Percentiles rank a stretch among this genome's conserved stretches.
Conservation (phyloP, 2,329 filamentous ascomycete genomes). For the Exophiala bonariae region DNA sequence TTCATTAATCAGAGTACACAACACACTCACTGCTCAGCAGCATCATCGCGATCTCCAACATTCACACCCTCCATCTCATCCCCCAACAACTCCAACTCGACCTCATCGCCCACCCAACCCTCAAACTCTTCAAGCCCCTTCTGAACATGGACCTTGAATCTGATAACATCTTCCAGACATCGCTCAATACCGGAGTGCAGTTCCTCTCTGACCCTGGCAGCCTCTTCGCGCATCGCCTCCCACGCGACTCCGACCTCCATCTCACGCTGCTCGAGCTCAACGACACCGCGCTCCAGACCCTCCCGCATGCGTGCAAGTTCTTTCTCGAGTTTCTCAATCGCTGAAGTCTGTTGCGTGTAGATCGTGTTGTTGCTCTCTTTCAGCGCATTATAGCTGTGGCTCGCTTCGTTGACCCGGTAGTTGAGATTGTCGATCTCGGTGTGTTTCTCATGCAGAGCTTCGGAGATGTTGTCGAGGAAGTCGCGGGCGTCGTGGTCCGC, state of each 20-base stretch:
- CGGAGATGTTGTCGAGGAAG: conserved; percentile 88
- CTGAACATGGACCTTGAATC: conserved; percentile 97
- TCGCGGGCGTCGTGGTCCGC: conserved; percentile 94
- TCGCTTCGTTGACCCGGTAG: conserved; percentile 81
- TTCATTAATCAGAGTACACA: no score
- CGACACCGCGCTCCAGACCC: conserved; percentile 30
- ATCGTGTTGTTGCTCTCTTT: conserved; percentile 85
- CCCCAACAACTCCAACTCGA: conserved; percentile 78
- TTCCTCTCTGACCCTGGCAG: conserved; percentile 71
- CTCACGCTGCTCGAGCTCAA: conserved; percentile 65
- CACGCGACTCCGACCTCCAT: conserved; percentile 29
- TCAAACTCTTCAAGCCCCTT: conserved; percentile 92
- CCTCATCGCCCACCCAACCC: conserved; percentile 86
- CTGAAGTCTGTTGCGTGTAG: conserved; percentile 83
- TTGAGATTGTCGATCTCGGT: conserved; percentile 89
- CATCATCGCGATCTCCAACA: conserved; percentile 11
- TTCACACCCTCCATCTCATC: conserved; percentile 47
- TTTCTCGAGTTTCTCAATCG: conserved; percentile 99
- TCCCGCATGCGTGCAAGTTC: conserved; percentile 64
- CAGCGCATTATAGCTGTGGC: conserved; percentile 83
- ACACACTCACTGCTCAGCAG: neutral
- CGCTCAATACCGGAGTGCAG: conserved; percentile 95
- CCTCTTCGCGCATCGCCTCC: conserved; percentile 29
- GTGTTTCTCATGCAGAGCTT: conserved; percentile 93
- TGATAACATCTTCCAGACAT: conserved; percentile 95